Percentiles rank a stretch among this genome's conserved stretches.
phyloP scores from a whole-genome alignment of 257 asterid species.

The Leptodermis oblonga region DNA sequence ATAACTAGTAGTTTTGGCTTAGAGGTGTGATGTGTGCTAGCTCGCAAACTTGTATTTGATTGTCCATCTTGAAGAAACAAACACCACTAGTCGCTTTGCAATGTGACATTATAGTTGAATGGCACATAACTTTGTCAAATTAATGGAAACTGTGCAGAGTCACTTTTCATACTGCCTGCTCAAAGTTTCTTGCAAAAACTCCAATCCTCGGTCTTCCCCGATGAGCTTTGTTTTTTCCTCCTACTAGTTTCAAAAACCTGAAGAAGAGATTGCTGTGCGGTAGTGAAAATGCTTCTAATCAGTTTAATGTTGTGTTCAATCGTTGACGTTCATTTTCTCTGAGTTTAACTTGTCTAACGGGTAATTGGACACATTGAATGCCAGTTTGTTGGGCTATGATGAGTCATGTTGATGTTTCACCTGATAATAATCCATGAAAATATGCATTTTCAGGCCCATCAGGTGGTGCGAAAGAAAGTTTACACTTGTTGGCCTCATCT shows the following conservation, averaged over 20 bases:
- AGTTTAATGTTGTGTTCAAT: not conserved
- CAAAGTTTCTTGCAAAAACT: not conserved
- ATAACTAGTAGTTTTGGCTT: not conserved
- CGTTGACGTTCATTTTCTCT: not conserved
- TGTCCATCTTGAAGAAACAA: not conserved
- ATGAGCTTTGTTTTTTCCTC: not conserved
- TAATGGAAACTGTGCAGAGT: not conserved
- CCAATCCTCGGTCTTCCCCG: not conserved
- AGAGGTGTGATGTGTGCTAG: not conserved
- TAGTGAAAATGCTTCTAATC: not conserved
- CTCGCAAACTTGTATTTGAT: not conserved
- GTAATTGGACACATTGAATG: not conserved
- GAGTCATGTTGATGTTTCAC: not conserved
- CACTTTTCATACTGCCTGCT: not conserved
- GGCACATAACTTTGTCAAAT: not conserved
- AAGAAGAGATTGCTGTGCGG: not conserved
- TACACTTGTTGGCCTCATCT: conserved; percentile 27
- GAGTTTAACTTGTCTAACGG: not conserved
- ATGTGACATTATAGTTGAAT: not conserved
- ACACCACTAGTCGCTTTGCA: not conserved
- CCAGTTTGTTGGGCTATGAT: not conserved
- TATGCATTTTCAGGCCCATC: conserved; percentile 9
- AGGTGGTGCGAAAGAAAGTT: conserved; percentile 6
- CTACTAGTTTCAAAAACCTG: not conserved
- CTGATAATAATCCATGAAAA: not conserved